A percentile compares a stretch with the other conserved stretches of the same genome.
Evolutionary conservation across 2,329 filamentous ascomycete species (phyloP).

Genomic region (Zymoseptoria crescenta): DNA sequence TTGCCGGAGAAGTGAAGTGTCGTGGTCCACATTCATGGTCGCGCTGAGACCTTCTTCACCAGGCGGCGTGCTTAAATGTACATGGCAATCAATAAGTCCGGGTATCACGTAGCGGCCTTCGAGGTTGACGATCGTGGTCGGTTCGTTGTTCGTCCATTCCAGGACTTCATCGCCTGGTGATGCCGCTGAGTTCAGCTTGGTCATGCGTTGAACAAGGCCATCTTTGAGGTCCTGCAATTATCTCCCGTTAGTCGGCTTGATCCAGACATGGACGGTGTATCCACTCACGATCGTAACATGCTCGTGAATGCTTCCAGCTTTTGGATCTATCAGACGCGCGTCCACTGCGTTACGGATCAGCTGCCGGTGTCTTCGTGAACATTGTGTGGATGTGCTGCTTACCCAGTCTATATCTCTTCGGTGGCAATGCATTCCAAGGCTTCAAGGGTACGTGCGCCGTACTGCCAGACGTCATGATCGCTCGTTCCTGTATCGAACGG

Average conservation of each 20-base stretch:
- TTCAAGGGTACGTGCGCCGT: slow-evolving; percentile 7
- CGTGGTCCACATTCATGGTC: slow-evolving; percentile 30
- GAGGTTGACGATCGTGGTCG: slow-evolving; percentile 32
- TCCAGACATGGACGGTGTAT: not conserved
- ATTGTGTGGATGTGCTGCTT: not conserved
- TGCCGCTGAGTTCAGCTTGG: slow-evolving; percentile 19
- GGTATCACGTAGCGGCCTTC: slow-evolving; percentile 42
- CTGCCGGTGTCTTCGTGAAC: not conserved
- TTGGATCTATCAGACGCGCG: slow-evolving; percentile 18
- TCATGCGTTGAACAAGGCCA: slow-evolving; percentile 24
- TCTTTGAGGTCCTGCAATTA: slow-evolving; percentile 19
- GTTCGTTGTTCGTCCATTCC: slow-evolving; percentile 20
- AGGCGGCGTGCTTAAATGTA: slow-evolving; percentile 41
- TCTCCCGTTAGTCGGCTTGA: not conserved
- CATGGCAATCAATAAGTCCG: slow-evolving; percentile 47
- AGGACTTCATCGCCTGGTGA: slow-evolving; percentile 24
- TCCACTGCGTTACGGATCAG: not conserved
- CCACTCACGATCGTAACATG: slow-evolving; percentile 20
- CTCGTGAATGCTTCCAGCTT: slow-evolving; percentile 25
- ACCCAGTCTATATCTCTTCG: slow-evolving; percentile 17
- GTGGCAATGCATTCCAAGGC: slow-evolving; percentile 16
- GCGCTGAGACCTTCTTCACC: slow-evolving; percentile 34
- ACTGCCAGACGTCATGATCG: not conserved
- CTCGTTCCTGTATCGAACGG: no score
- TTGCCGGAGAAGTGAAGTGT: slow-evolving; percentile 38